Conservation (phyloP, 345 rosid genomes). For the Schrenkiella parvula region DNA sequence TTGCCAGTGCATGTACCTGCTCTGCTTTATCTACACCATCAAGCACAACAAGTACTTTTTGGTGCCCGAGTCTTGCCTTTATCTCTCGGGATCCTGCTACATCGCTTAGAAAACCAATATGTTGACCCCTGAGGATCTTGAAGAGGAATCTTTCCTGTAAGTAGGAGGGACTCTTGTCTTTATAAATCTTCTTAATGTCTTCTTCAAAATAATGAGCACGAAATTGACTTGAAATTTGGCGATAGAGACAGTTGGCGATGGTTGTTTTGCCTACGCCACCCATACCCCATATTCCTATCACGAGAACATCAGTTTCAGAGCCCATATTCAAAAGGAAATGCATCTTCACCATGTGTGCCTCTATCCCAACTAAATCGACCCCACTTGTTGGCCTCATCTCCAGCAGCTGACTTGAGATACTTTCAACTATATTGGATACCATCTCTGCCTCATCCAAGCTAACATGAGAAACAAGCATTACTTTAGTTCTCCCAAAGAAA, state of each 20-base stretch:
- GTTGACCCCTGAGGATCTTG: neutral
- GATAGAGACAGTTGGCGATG: neutral
- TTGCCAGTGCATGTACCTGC: neutral
- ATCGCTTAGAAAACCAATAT: neutral
- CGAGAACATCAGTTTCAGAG: neutral
- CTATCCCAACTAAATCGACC: conserved; percentile 8
- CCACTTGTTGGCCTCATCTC: neutral
- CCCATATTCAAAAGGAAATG: neutral
- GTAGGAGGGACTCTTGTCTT: neutral
- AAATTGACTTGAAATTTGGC: neutral
- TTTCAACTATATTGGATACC: neutral
- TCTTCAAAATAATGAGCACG: neutral
- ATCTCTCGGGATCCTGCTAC: neutral
- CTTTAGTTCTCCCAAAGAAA: neutral
- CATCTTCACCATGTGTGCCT: neutral
- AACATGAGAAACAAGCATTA: neutral
- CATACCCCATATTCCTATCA: conserved; percentile 21
- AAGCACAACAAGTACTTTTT: conserved; percentile 2
- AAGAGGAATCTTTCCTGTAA: neutral
- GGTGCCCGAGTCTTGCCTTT: neutral
- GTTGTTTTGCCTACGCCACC: conserved; percentile 22
- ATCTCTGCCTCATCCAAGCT: neutral
- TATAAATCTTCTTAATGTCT: neutral
- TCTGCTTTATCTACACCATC: neutral
- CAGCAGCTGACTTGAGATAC: neutral